A percentile compares a stretch with the other conserved stretches of the same genome.
Evolutionary conservation across 1,284 basidiomycete genomes (phyloP).

Genomic region (Porodaedalea pini): DNA sequence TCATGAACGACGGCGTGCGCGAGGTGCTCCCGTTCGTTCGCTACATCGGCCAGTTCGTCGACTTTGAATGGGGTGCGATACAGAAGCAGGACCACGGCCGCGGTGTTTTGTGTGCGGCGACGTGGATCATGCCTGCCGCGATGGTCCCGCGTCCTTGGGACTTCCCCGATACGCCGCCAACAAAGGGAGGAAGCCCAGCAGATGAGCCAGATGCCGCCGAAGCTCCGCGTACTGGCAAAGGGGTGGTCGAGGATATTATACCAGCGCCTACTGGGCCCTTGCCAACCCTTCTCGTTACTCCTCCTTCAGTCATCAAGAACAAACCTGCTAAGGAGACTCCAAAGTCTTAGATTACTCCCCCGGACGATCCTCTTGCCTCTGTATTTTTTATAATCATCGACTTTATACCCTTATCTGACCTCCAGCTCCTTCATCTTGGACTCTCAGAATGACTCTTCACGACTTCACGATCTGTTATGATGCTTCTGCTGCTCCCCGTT

Average conservation of each 20-base stretch:
- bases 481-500: background rate
- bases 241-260: too few relatives aligned
- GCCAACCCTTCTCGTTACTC: slow-evolving; percentile 14
- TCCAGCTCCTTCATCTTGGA: background rate
- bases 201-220: background rate
- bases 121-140: slow-evolving; percentile 79
- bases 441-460: background rate
- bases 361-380: background rate
- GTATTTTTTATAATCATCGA: background rate
- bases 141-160: slow-evolving; percentile 37
- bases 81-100: slow-evolving; percentile 59
- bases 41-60: slow-evolving; percentile 71
- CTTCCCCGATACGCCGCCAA: slow-evolving; percentile 16
- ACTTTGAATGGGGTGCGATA: slow-evolving; percentile 66
- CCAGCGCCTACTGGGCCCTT: background rate
- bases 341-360: background rate
- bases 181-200: background rate
- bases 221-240: background rate
- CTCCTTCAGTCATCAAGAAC: slow-evolving; percentile 13
- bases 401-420: background rate
- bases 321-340: background rate
- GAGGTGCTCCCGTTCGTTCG: slow-evolving; percentile 78
- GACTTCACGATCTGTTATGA: background rate
- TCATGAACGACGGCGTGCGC: slow-evolving; percentile 65
- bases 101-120: slow-evolving; percentile 80